Conservation (phyloP, 768 basidiomycete species). For the Termitomyces sp. region DNA sequence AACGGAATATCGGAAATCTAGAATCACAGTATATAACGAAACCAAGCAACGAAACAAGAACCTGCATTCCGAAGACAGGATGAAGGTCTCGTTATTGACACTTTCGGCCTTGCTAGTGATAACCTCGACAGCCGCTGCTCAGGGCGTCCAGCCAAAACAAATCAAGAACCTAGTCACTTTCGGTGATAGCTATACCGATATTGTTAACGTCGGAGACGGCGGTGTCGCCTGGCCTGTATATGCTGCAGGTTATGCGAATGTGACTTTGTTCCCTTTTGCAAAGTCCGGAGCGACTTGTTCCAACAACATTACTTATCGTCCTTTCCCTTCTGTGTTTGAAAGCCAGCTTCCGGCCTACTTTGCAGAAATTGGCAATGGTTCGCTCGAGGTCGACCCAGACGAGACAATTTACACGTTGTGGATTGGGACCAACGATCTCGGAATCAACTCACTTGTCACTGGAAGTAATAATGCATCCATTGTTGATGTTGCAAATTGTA, state of each 20-base stretch:
- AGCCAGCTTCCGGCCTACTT: constrained; percentile 55
- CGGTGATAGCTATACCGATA: constrained; percentile 64
- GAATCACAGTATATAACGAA: background rate
- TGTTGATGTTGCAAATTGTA: constrained; percentile 55
- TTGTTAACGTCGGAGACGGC: constrained; percentile 37
- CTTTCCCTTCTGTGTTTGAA: constrained; percentile 58
- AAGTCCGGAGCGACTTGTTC: constrained; percentile 64
- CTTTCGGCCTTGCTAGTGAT: background rate
- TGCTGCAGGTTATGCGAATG: constrained; percentile 50
- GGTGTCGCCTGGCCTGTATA: constrained; percentile 62
- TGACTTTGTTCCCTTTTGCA: constrained; percentile 56
- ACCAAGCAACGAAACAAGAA: background rate
- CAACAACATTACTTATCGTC: constrained; percentile 54
- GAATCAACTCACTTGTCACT: constrained; percentile 49
- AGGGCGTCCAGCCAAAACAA: constrained; percentile 37
- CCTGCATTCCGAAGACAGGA: background rate
- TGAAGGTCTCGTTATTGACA: background rate
- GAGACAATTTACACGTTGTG: constrained; percentile 64
- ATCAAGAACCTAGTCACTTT: constrained; percentile 67
- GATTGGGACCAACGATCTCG: constrained; percentile 70
- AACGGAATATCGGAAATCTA: background rate
- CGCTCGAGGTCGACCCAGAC: constrained; percentile 33
- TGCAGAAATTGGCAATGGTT: constrained; percentile 36
- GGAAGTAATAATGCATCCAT: constrained; percentile 52
- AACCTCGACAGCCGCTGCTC: constrained; percentile 2